Evolutionary conservation across 169 alveolate genomes (phyloP).

Genomic region (Plasmodium coatneyi): DNA sequence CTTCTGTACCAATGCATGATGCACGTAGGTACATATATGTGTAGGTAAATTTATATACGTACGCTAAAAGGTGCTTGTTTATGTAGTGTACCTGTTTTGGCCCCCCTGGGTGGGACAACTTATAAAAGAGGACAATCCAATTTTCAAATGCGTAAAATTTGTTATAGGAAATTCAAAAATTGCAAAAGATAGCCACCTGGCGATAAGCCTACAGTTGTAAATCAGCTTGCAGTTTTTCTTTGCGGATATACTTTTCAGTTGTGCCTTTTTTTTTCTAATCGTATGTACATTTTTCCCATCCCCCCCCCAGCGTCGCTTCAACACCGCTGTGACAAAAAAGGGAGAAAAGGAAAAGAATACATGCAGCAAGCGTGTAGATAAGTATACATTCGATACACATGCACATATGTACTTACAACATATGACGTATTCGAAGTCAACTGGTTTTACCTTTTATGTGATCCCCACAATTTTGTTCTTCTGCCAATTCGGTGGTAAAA

Average conservation of each 20-base stretch:
- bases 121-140: neutral
- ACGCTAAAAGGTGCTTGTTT: neutral
- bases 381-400: neutral
- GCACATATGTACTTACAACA: neutral
- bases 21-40: neutral
- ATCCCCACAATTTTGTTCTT: neutral
- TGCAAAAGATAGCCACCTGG: neutral
- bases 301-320: neutral
- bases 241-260: neutral
- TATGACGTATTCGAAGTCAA: neutral
- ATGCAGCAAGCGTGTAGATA: neutral
- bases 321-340: neutral
- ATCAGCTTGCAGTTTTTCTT: neutral
- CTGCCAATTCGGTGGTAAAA: neutral
- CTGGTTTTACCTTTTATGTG: neutral
- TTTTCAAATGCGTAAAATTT: neutral
- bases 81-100: neutral
- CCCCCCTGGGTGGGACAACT: neutral
- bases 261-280: neutral
- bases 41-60: neutral
- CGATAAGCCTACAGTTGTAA: neutral
- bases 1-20: neutral
- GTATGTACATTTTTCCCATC: neutral
- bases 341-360: constrained; percentile 7
- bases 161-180: neutral